Conservation (phyloP, 2,329 filamentous ascomycete species). For the Fusarium xylarioides region DNA sequence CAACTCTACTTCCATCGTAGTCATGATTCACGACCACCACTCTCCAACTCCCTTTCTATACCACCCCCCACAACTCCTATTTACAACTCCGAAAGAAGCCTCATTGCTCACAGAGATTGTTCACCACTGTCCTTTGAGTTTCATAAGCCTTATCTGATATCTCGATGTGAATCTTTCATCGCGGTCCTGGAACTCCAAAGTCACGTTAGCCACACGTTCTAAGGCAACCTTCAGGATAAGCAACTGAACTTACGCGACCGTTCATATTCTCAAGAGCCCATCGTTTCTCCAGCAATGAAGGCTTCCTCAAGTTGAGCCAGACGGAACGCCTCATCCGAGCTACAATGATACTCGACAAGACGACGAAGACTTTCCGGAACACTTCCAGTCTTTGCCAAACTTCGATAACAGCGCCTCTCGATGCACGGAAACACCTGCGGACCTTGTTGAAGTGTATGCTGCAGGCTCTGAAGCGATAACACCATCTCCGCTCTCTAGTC, state of each 20-base stretch:
- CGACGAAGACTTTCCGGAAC: neutral
- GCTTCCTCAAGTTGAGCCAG: neutral
- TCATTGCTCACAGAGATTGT: no score
- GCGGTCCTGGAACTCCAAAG: fast-evolving
- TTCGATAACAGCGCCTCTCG: neutral
- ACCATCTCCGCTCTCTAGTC: neutral
- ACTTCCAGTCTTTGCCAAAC: neutral
- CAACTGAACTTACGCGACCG: fast-evolving
- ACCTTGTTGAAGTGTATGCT: neutral
- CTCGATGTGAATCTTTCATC: neutral
- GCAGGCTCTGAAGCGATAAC: neutral
- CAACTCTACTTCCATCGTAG: fast-evolving
- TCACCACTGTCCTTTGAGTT: fast-evolving
- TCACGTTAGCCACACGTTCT: neutral
- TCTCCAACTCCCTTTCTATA: neutral
- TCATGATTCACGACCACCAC: fast-evolving
- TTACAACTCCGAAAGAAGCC: neutral
- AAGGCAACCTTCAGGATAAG: fast-evolving
- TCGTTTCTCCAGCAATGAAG: neutral
- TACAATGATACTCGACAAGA: neutral
- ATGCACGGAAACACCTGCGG: neutral
- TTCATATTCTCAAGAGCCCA: neutral
- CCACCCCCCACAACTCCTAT: fast-evolving
- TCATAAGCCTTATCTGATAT: neutral
- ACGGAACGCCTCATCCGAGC: neutral